Evolutionary conservation across 805 yeast genomes (phyloP).

Genomic region (Schizosaccharomyces octosporus): DNA sequence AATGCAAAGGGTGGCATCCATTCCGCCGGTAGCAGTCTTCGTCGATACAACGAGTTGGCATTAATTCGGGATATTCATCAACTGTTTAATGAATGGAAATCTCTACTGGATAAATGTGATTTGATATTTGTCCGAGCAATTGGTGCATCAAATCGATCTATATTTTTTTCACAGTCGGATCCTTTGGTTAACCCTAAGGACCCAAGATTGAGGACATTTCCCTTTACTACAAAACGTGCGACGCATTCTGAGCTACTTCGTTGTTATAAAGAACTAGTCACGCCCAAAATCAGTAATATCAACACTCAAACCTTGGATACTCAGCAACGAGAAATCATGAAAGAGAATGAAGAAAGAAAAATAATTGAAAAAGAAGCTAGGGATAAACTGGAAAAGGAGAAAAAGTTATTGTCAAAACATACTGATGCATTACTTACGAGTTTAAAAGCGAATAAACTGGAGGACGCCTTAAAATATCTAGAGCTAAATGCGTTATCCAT

Average conservation of each 20-base stretch:
- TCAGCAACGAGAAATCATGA: conserved; percentile 9
- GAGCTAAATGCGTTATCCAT: conserved; percentile 30
- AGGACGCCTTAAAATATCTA: conserved; percentile 39
- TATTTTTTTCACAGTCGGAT: conserved; percentile 37
- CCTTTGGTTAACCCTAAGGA: conserved; percentile 34
- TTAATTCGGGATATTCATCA: conserved; percentile 54
- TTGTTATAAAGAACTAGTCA: conserved; percentile 61
- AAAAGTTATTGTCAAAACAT: conserved; percentile 18
- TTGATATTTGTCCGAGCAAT: conserved; percentile 59
- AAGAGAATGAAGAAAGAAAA: conserved; percentile 5
- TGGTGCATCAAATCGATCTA: conserved; percentile 40
- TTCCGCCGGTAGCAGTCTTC: conserved; percentile 76
- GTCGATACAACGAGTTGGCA: conserved; percentile 77
- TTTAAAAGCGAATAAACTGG: conserved; percentile 52
- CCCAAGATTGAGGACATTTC: conserved; percentile 40
- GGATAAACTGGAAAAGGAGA: neutral
- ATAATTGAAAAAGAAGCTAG: conserved; percentile 2
- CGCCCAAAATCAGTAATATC: conserved; percentile 19
- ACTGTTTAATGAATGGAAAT: conserved; percentile 40
- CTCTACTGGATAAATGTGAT: conserved; percentile 32
- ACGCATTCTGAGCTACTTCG: conserved; percentile 55
- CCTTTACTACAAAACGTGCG: conserved; percentile 77
- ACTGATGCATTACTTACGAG: conserved; percentile 34
- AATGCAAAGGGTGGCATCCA: conserved; percentile 85
- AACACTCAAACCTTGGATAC: conserved; percentile 30